A percentile compares a stretch with the other conserved stretches of the same genome.
Evolutionary conservation across 179 eudicot species (phyloP).

Genomic region (Heliamphora ciliata): DNA sequence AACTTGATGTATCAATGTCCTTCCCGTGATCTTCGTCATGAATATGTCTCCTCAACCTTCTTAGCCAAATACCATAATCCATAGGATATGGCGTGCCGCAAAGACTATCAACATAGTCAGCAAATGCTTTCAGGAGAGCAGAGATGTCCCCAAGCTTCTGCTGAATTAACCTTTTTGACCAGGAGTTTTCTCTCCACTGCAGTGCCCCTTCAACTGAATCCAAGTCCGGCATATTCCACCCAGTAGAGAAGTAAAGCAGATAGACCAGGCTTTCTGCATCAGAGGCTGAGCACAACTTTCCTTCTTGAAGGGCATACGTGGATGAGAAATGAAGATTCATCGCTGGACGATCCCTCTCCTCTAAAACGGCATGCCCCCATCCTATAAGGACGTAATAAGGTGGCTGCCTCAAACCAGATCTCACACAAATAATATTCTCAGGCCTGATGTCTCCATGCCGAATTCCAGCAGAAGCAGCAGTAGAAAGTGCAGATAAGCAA

Average conservation of each 20-base stretch:
- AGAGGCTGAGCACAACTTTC: conserved; percentile 77
- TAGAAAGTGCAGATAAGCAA: conserved; percentile 67
- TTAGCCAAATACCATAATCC: conserved; percentile 66
- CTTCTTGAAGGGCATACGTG: conserved; percentile 78
- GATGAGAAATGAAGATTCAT: conserved; percentile 82
- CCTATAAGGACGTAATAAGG: conserved; percentile 59
- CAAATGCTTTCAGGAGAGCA: conserved; percentile 77
- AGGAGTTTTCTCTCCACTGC: conserved; percentile 73
- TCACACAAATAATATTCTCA: conserved; percentile 55
- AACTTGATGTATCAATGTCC: conserved; percentile 48
- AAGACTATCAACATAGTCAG: conserved; percentile 84
- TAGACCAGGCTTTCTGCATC: conserved; percentile 85
- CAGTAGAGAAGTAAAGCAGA: conserved; percentile 63
- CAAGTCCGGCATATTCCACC: conserved; percentile 64
- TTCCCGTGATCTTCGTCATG: conserved; percentile 65
- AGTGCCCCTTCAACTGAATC: conserved; percentile 89
- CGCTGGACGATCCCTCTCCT: conserved; percentile 82
- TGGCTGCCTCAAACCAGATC: conserved; percentile 35
- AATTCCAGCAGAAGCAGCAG: conserved; percentile 50
- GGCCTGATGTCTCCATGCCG: conserved; percentile 84
- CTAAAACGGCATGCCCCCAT: conserved; percentile 86
- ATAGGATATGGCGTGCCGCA: conserved; percentile 87
- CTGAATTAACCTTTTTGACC: conserved; percentile 80
- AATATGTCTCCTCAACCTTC: conserved; percentile 60
- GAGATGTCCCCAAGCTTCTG: conserved; percentile 81